Conservation (phyloP, 768 basidiomycete species). For the Boletus barrowsii region DNA sequence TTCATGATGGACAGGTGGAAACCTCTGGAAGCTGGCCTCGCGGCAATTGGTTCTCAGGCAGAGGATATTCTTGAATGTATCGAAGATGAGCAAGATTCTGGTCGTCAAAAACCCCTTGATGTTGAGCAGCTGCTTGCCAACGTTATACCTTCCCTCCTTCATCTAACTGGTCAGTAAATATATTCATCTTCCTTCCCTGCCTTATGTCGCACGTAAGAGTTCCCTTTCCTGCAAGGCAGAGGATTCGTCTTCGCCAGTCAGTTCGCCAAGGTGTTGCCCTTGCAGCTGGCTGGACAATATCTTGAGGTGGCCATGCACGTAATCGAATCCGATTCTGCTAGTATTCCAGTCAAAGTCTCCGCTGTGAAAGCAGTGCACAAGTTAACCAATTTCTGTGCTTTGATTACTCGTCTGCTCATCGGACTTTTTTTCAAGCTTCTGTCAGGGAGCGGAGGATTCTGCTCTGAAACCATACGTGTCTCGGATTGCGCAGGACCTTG, state of each 20-base stretch:
- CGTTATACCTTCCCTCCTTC: constrained; percentile 75
- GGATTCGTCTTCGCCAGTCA: constrained; percentile 94
- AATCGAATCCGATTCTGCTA: constrained; percentile 67
- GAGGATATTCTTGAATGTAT: constrained; percentile 73
- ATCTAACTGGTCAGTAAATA: constrained; percentile 56
- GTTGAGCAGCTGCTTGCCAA: constrained; percentile 71
- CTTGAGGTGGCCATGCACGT: constrained; percentile 84
- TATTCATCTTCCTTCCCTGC: neutral
- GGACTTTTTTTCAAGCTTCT: constrained; percentile 51
- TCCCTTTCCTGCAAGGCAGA: constrained; percentile 91
- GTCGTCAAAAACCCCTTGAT: constrained; percentile 66
- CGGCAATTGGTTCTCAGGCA: constrained; percentile 76
- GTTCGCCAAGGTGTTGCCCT: constrained; percentile 71
- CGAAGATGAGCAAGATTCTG: constrained; percentile 70
- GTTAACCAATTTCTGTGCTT: constrained; percentile 43
- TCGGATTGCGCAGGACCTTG: constrained; percentile 75
- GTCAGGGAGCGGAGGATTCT: constrained; percentile 54
- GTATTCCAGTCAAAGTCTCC: constrained; percentile 89
- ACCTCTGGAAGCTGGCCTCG: constrained; percentile 80
- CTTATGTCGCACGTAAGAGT: constrained; percentile 44
- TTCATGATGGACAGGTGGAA: constrained; percentile 69
- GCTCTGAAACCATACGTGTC: constrained; percentile 62
- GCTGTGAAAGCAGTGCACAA: constrained; percentile 93
- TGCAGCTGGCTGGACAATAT: constrained; percentile 77
- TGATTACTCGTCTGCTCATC: too few relatives aligned